Evolutionary conservation across 1,284 basidiomycete species (phyloP).

Genomic region (Coniferiporia sulphurascens): DNA sequence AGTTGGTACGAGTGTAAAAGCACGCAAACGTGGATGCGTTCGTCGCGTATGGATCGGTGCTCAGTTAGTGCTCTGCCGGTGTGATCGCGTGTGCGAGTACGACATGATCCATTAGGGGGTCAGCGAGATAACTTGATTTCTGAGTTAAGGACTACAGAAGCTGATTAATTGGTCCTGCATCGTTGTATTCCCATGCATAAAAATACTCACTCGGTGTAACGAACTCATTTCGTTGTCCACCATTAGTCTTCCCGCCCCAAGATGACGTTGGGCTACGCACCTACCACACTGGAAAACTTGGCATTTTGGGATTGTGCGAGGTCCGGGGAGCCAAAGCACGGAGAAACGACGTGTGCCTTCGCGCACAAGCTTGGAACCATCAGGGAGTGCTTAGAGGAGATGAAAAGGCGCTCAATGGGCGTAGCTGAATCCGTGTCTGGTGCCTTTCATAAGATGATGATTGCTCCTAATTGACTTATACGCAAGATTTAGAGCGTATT

Average conservation of each 20-base stretch:
- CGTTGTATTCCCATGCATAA: background rate
- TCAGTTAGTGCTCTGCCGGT: slow-evolving; percentile 66
- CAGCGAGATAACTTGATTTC: slow-evolving; percentile 52
- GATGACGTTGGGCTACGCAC: slow-evolving; percentile 72
- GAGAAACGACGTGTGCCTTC: slow-evolving; percentile 86
- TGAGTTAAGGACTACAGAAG: slow-evolving; percentile 50
- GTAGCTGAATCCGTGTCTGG: slow-evolving; percentile 33
- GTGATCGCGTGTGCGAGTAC: slow-evolving; percentile 75
- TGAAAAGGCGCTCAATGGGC: slow-evolving; percentile 66
- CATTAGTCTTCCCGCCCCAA: slow-evolving; percentile 51
- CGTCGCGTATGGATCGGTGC: slow-evolving; percentile 73
- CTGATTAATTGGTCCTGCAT: slow-evolving; percentile 3
- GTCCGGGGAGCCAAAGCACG: slow-evolving; percentile 75
- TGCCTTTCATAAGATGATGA: slow-evolving; percentile 74
- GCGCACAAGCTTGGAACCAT: slow-evolving; percentile 69
- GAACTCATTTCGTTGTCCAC: slow-evolving; percentile 68
- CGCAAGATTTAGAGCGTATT: no score
- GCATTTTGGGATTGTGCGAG: slow-evolving; percentile 53
- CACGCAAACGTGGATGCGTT: slow-evolving; percentile 61
- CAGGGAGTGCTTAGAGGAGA: slow-evolving; percentile 71
- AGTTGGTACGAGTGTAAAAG: slow-evolving; percentile 83
- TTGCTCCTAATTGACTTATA: slow-evolving; percentile 37
- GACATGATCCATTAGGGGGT: slow-evolving; percentile 63
- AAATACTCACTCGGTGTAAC: slow-evolving; percentile 60
- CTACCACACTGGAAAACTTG: slow-evolving; percentile 81